These are phyloP conservation scores for Tulasnella sp. DNA, from an alignment of 768 basidiomycete species.

Conservation along the genomic window DNA sequence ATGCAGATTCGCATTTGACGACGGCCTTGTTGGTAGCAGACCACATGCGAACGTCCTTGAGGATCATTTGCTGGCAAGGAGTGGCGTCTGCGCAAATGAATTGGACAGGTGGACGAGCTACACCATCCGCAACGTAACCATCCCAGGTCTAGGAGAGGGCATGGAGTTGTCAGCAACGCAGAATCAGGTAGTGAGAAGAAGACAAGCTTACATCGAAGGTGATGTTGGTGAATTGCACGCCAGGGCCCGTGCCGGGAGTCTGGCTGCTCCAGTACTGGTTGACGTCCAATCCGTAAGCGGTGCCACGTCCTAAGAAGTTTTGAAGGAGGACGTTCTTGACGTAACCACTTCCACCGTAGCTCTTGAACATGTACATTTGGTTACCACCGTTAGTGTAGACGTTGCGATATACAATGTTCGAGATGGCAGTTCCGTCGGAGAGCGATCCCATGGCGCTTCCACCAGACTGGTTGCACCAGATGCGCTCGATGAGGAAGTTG, in stretches of 20 bases:
- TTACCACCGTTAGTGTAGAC: constrained; percentile 36
- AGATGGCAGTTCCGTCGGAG: constrained; percentile 33
- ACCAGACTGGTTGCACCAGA: constrained; percentile 38
- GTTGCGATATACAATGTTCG: constrained; percentile 34
- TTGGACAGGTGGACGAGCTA: constrained; percentile 4
- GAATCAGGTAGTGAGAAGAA: neutral
- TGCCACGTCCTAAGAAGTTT: constrained; percentile 34
- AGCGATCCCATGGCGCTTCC: constrained; percentile 36
- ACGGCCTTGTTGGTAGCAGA: constrained; percentile 32
- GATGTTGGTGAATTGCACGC: constrained; percentile 35
- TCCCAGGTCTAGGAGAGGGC: constrained; percentile 13
- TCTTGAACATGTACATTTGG: constrained; percentile 37
- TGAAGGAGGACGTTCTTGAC: constrained; percentile 35
- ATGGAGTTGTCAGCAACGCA: neutral
- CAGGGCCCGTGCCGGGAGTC: constrained; percentile 31
- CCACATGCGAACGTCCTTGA: constrained; percentile 36
- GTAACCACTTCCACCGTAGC: constrained; percentile 31
- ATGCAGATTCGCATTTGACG: constrained; percentile 36
- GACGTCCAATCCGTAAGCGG: constrained; percentile 35
- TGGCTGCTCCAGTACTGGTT: constrained; percentile 35
- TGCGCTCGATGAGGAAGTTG: constrained; percentile 36
- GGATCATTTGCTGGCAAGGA: constrained; percentile 30
- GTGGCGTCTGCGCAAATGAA: constrained; percentile 18
- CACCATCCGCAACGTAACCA: constrained; percentile 7
- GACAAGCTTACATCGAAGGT: constrained; percentile 32